phyloP scores from a whole-genome alignment of 2,329 filamentous ascomycete genomes.

The Aspergillus vadensis region DNA sequence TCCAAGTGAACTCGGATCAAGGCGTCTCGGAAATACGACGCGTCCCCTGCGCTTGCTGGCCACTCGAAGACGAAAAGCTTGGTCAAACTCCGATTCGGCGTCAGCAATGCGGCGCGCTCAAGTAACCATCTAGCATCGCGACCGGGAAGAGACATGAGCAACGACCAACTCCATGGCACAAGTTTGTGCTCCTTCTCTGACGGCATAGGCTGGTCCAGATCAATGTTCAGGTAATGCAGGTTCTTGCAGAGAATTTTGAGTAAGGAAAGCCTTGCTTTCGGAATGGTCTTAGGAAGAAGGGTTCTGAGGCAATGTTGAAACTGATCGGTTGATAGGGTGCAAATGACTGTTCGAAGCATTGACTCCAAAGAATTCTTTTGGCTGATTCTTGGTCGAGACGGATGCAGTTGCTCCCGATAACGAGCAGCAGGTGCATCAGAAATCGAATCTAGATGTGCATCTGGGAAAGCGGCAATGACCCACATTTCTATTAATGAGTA shows the following conservation, averaged over 20 bases:
- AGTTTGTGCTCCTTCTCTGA: background rate
- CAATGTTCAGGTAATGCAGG: background rate
- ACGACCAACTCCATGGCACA: background rate
- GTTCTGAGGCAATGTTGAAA: background rate
- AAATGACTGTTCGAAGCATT: background rate
- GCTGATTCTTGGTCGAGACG: background rate
- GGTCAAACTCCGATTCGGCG: background rate
- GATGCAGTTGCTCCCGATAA: background rate
- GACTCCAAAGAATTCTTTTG: background rate
- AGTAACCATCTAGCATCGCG: background rate
- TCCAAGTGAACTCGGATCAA: background rate
- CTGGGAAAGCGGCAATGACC: background rate
- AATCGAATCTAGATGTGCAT: background rate
- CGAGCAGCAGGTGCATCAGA: background rate
- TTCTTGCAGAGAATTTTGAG: background rate
- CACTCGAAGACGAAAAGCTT: background rate
- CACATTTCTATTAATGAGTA: background rate
- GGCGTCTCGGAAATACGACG: background rate
- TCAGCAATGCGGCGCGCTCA: background rate
- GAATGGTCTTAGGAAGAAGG: background rate
- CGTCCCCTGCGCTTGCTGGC: background rate
- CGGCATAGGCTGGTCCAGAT: background rate
- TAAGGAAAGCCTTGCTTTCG: background rate
- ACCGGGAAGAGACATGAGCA: background rate
- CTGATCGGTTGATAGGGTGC: background rate